Base-by-base conservation (phyloP, 306 rosid species). In the Geum urbanum region DNA sequence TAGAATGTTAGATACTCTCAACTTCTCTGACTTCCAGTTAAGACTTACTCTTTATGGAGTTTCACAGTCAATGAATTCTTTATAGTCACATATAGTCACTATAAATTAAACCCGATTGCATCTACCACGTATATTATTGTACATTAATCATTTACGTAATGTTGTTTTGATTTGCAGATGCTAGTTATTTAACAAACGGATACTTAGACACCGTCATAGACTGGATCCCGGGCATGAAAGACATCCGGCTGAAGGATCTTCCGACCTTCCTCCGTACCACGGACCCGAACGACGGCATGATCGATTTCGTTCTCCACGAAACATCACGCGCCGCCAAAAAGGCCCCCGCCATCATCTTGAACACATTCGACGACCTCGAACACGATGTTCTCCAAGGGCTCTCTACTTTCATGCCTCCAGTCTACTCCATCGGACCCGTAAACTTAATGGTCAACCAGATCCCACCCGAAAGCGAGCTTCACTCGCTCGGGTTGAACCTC, bases 371-470 rank as follows among this genome's bases (percentile, higher is more conserved):
- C 59, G 83, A 80, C 11, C 72, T 89, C 6, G 92, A 89, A 27
- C 79, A 66, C 2, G 80, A 84, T 1, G 83, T 80, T 3, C 12
- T 86, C 7, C 48, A 77, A 6, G 79, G 78, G 39, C 65, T 83
- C 5, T 70, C 86, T 0, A 58, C 83, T 47, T 67, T 67, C 41
- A n/a, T 79, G 0, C 89, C 92, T 0, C 86, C 89, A 0, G 77
- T 89, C 1, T 89, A 79, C 69, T 52, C 90, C 52, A 72, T 92
- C 18, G 96, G 96, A n/a, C 90, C 95, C 1, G 70, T 92, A 4
- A 76, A 78, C 2, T 70, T 83, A 0, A 78, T 76, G 1, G 0
- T 73, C 3, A 51, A 74, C 4, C 69, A 89, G 1, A 74, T 92
- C 11, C 48, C 73, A 0, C 52, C 72, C 15, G 2, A 45, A 0